Percentiles rank a stretch among this genome's conserved stretches.
Conservation (phyloP, 2,329 filamentous ascomycete genomes). For the Apiospora aurea region DNA sequence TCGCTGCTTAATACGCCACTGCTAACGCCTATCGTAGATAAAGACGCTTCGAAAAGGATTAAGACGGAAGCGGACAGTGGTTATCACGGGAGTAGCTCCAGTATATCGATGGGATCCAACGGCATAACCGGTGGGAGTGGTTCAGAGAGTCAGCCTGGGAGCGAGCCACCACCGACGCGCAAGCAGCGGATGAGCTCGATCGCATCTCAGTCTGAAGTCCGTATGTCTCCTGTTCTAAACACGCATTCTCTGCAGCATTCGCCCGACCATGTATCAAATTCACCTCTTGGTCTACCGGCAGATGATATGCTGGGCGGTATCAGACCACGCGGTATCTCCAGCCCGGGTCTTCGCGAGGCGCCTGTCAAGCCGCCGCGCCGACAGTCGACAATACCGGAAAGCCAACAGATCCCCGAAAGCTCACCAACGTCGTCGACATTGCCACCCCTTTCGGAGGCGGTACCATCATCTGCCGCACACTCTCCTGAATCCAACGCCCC, state of each 20-base stretch:
- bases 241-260: constrained; percentile 33
- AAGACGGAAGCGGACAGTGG: constrained; percentile 52
- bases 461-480: constrained; percentile 32
- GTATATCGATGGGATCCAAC: constrained; percentile 49
- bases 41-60: constrained; percentile 57
- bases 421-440: background rate
- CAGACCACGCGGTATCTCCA: constrained; percentile 38
- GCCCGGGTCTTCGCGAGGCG: constrained; percentile 39
- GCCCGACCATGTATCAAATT: constrained; percentile 52
- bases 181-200: constrained; percentile 58
- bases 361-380: constrained; percentile 31
- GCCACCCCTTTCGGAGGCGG: constrained; percentile 13
- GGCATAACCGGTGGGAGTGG: constrained; percentile 50
- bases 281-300: constrained; percentile 48
- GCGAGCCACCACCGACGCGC: constrained; percentile 55
- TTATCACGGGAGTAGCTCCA: constrained; percentile 49
- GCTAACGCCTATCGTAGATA: constrained; percentile 44
- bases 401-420: constrained; percentile 16
- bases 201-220: constrained; percentile 54
- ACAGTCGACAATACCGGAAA: constrained; percentile 34
- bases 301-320: constrained; percentile 38
- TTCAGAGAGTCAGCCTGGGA: constrained; percentile 55
- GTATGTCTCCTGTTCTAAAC: constrained; percentile 46
- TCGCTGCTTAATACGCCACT: constrained; percentile 8
- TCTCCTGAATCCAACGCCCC: constrained; percentile 37